phyloP scores from a whole-genome alignment of 139 green algal genomes.

The Desmodesmus armatus region DNA sequence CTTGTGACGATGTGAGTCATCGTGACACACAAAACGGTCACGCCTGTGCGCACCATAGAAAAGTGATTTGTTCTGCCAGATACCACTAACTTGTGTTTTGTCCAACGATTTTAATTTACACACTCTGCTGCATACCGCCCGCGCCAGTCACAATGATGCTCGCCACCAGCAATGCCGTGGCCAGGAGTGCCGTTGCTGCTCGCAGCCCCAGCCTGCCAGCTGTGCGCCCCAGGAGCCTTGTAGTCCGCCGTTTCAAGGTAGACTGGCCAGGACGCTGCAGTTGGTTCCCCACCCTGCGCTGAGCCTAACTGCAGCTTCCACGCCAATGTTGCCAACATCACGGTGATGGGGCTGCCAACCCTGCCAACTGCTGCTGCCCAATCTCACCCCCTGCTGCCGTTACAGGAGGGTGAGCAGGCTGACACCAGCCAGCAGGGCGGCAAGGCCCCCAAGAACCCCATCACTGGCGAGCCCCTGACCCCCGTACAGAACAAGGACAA shows the following conservation, averaged over 20 bases:
- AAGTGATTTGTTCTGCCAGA: too few species aligned
- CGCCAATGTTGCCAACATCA: background rate
- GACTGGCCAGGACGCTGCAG: background rate
- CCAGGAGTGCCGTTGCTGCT: slow-evolving; percentile 19
- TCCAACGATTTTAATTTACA: too few species aligned
- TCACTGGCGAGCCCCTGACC: slow-evolving; percentile 36
- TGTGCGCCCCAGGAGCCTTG: slow-evolving; percentile 6
- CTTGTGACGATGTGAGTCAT: too few species aligned
- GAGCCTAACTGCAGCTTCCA: background rate
- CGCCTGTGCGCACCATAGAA: too few species aligned
- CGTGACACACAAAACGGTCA: too few species aligned
- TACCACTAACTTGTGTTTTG: too few species aligned
- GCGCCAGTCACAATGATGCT: slow-evolving; percentile 32
- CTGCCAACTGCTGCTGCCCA: background rate
- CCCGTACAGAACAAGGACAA: slow-evolving; percentile 19
- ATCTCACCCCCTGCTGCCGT: background rate
- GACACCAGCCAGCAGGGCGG: slow-evolving; percentile 33
- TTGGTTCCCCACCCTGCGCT: background rate
- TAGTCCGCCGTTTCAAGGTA: slow-evolving; percentile 30
- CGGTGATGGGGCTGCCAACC: too few species aligned
- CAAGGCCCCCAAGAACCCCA: slow-evolving; percentile 43
- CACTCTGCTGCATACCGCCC: too few species aligned
- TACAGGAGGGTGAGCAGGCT: slow-evolving; percentile 39
- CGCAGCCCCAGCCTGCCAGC: slow-evolving; percentile 10
- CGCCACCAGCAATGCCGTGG: slow-evolving; percentile 20